phyloP scores from a whole-genome alignment of 805 yeast genomes.

The Saccharomycopsis guyanensis region DNA sequence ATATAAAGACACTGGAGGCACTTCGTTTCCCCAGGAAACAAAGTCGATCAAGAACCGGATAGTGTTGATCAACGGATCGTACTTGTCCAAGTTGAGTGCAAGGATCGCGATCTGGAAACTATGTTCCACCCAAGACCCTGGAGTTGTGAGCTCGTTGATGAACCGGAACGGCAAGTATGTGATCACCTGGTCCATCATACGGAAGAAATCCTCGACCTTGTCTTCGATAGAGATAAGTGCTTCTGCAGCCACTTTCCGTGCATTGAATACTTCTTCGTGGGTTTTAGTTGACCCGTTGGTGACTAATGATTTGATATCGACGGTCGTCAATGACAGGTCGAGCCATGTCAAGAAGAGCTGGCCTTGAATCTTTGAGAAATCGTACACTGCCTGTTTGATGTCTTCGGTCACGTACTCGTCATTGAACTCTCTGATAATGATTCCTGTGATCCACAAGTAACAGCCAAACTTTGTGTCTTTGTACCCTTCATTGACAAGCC shows the following conservation, averaged over 20 bases:
- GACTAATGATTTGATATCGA: slow-evolving; percentile 3
- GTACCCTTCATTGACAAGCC: slow-evolving; percentile 63
- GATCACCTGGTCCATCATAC: slow-evolving; percentile 69
- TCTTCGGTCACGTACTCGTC: slow-evolving; percentile 43
- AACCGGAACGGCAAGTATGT: slow-evolving; percentile 51
- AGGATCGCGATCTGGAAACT: slow-evolving; percentile 53
- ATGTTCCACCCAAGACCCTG: slow-evolving; percentile 30
- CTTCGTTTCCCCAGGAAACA: slow-evolving; percentile 73
- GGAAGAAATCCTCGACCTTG: slow-evolving; percentile 77
- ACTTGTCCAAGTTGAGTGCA: slow-evolving; percentile 51
- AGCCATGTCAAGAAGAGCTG: slow-evolving; percentile 13
- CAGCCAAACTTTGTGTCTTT: slow-evolving; percentile 66
- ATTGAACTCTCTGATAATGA: slow-evolving; percentile 63
- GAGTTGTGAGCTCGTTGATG: slow-evolving; percentile 23
- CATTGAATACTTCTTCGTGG: background rate
- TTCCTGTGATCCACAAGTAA: slow-evolving; percentile 85
- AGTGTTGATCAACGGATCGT: slow-evolving; percentile 61
- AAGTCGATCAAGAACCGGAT: slow-evolving; percentile 77
- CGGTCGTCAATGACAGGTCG: slow-evolving; percentile 1
- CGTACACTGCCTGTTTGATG: slow-evolving; percentile 57
- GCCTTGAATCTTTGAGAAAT: slow-evolving; percentile 40
- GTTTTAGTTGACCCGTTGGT: background rate
- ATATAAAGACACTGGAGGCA: slow-evolving; percentile 70
- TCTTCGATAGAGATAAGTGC: slow-evolving; percentile 38
- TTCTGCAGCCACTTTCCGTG: slow-evolving; percentile 1